phyloP scores from a whole-genome alignment of 441 rosid species.

The Gossypium trilobum region DNA sequence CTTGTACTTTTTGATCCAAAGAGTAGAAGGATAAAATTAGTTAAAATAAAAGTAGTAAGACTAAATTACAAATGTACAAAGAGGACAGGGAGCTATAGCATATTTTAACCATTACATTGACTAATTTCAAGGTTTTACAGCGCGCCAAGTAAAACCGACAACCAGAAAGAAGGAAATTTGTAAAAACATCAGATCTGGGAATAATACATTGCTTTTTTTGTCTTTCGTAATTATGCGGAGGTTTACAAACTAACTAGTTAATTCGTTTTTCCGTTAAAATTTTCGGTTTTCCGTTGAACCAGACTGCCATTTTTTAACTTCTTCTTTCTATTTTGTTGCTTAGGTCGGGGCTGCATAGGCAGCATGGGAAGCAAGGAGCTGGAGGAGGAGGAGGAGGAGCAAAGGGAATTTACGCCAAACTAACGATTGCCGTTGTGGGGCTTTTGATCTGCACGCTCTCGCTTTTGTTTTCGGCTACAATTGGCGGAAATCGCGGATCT shows the following conservation, averaged over 20 bases:
- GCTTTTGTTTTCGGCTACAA: constrained; percentile 43
- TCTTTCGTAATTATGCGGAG: constrained; percentile 9
- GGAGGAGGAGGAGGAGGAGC: constrained; percentile 27
- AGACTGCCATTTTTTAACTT: neutral
- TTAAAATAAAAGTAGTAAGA: neutral
- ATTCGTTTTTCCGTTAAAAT: neutral
- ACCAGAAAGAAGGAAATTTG: neutral
- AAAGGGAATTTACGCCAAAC: constrained; percentile 51
- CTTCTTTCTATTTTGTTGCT: neutral
- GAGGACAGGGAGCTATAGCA: neutral
- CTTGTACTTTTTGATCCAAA: too few relatives aligned
- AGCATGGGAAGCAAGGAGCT: constrained; percentile 49
- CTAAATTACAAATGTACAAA: neutral
- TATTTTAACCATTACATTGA: neutral
- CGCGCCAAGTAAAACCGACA: neutral
- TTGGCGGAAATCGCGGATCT: constrained; percentile 38
- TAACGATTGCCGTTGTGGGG: constrained; percentile 52
- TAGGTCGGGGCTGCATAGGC: constrained; percentile 64
- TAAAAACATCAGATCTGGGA: constrained; percentile 7
- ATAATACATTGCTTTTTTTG: neutral
- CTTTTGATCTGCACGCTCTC: constrained; percentile 74
- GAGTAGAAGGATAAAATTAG: neutral
- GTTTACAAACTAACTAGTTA: neutral
- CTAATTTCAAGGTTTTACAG: neutral
- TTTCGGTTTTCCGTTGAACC: constrained; percentile 6